Base-by-base conservation (phyloP, 192 early-diverging fungal species). In the Entomortierella lignicola region DNA sequence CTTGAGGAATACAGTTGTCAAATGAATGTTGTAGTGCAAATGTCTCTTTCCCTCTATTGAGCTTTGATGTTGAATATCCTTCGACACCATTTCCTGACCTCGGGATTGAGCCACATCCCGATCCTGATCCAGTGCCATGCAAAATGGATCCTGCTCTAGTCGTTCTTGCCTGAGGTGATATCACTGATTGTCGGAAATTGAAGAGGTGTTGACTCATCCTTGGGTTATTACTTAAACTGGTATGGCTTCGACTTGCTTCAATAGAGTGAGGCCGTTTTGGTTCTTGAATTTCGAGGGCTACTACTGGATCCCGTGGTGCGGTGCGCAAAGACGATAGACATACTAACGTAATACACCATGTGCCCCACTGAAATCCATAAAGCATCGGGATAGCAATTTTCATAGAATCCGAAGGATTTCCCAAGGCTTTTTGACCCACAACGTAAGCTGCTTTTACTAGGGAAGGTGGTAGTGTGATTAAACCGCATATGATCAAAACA, bases 181-280 rank as follows among this genome's bases (percentile, higher is more conserved):
- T 73, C 17, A 73, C 63, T 18, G 71, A 73, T 39, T 73, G 71
- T 27, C 71, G 54, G 27, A 73, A 73, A 27, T 66, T 73, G 56
- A 66, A 60, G 8, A 73, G 23, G 27, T 73, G 55, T 21, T 73
- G 71, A 43, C 21, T 50, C 61, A 56, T 64, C 39, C 44, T 63
- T 20, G n/a, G 29, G n/a, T 48, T 56, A 18, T 31, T 48, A 50
- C 60, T 29, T 32, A 23, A 41, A 43, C 32, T 56, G 39, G 8
- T 63, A 32, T 17, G 44, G 39, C 39, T 77, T 6, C 65, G 17
- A 20, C 20, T 25, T 1, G 70, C 55, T 51, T 64, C 48, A 42
- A 10, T 6, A 13, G 6, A 42, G 6, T 42, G 39, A 10, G 39
- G 13, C 37, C 26, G 25, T 27, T 63, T 77, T 18, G 66, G 55